phyloP scores from a whole-genome alignment of 768 basidiomycete genomes.

The Mycena crocata region DNA sequence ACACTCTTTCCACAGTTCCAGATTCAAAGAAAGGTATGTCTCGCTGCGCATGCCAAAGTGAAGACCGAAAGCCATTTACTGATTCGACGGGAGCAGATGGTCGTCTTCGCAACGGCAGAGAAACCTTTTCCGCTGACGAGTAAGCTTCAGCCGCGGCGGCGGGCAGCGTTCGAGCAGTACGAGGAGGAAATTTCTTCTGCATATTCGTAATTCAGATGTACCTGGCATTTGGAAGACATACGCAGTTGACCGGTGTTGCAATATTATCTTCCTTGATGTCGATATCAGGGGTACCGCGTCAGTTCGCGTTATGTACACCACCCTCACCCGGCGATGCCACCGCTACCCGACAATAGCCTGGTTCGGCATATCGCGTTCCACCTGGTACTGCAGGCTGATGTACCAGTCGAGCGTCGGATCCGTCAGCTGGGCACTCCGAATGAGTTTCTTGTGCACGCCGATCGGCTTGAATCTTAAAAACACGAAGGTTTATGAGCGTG shows the following conservation, averaged over 20 bases:
- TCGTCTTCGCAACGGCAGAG: not conserved
- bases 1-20: not conserved
- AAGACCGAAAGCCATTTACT: too few species aligned
- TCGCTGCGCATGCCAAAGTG: too few species aligned
- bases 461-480: conserved; percentile 30
- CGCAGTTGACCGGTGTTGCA: too few species aligned
- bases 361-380: conserved; percentile 13
- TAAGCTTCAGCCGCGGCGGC: conserved; percentile 3
- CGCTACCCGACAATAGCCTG: conserved; percentile 1
- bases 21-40: not conserved
- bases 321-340: too few species aligned
- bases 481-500: not conserved
- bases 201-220: too few species aligned
- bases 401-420: conserved; percentile 26
- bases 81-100: too few species aligned
- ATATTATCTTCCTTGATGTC: too few species aligned
- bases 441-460: conserved; percentile 3
- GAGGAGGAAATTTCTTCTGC: not conserved
- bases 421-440: conserved; percentile 11
- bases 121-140: conserved; percentile 15
- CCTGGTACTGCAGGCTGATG: conserved; percentile 2
- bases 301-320: too few species aligned
- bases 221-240: too few species aligned
- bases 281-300: too few species aligned
- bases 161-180: conserved; percentile 3